Evolutionary conservation across 148 eudicot species (phyloP).

Genomic region (Rhododendron williamsianum): DNA sequence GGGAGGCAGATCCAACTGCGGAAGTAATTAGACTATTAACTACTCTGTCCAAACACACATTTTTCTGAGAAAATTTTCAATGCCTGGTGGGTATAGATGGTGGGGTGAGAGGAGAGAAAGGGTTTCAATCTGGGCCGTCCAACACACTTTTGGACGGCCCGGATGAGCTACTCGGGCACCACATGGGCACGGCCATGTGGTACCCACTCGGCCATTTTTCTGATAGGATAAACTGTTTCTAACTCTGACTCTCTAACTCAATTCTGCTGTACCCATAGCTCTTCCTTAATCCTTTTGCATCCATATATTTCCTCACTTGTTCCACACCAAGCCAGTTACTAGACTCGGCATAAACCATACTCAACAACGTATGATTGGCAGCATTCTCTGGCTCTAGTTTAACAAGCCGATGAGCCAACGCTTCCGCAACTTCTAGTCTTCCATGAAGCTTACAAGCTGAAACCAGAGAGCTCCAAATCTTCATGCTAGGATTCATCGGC

Average conservation of each 20-base stretch:
- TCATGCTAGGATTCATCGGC: conserved; percentile 36
- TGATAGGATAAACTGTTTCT: not conserved
- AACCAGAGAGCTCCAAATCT: conserved; percentile 43
- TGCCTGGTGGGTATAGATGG: too few species aligned
- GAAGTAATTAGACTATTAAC: not conserved
- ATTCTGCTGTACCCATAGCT: conserved; percentile 34
- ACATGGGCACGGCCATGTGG: too few species aligned
- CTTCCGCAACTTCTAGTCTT: conserved; percentile 36
- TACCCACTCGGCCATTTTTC: not conserved
- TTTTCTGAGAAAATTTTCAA: not conserved
- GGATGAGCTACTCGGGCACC: too few species aligned
- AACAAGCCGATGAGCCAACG: conserved; percentile 27
- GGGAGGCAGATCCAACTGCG: too few species aligned
- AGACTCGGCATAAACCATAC: conserved; percentile 39
- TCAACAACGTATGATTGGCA: conserved; percentile 35
- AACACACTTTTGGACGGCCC: too few species aligned
- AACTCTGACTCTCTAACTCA: conserved; percentile 12
- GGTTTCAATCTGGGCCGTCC: too few species aligned
- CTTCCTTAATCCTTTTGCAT: conserved; percentile 26
- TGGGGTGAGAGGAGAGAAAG: too few species aligned
- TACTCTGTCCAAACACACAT: not conserved
- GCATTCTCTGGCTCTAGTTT: conserved; percentile 36
- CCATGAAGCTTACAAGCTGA: conserved; percentile 46
- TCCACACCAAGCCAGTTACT: conserved; percentile 43
- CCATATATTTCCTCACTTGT: conserved; percentile 32